Conservation (phyloP, 768 basidiomycete genomes). For the Calocera cornea region DNA sequence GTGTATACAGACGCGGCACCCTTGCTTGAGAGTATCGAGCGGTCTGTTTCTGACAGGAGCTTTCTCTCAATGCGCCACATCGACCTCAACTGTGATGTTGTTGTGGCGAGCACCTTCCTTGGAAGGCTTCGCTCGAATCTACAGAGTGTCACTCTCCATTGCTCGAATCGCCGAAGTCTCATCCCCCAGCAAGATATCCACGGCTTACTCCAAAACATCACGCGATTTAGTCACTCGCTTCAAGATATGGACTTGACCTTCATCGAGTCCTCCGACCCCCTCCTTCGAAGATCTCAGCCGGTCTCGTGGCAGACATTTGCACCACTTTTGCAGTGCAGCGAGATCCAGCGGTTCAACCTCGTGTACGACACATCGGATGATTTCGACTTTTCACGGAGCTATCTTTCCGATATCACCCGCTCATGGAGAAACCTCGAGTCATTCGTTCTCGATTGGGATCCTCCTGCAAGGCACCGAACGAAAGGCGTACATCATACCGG, state of each 20-base stretch:
- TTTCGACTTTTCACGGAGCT: slow-evolving; percentile 1
- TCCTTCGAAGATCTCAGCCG: neutral
- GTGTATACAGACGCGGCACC: neutral
- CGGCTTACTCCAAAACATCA: neutral
- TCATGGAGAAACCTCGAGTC: neutral
- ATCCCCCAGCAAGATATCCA: neutral
- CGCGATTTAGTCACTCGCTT: neutral
- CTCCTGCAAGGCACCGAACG: neutral
- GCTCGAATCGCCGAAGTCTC: neutral
- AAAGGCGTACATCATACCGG: neutral
- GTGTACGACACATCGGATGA: neutral
- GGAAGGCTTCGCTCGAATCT: neutral
- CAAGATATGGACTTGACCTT: neutral
- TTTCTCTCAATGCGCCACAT: neutral
- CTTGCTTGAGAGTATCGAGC: neutral
- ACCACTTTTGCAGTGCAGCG: neutral
- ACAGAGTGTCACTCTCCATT: neutral
- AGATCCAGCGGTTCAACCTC: neutral
- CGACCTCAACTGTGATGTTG: neutral
- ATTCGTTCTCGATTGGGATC: neutral
- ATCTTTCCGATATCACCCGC: neutral
- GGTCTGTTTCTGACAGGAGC: neutral
- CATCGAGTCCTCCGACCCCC: neutral
- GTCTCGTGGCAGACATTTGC: neutral
- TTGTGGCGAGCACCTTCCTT: neutral